A percentile compares a stretch with the other conserved stretches of the same genome.
Evolutionary conservation across 1,139 yeast species (phyloP).

Genomic region (Blastobotrys indianensis): DNA sequence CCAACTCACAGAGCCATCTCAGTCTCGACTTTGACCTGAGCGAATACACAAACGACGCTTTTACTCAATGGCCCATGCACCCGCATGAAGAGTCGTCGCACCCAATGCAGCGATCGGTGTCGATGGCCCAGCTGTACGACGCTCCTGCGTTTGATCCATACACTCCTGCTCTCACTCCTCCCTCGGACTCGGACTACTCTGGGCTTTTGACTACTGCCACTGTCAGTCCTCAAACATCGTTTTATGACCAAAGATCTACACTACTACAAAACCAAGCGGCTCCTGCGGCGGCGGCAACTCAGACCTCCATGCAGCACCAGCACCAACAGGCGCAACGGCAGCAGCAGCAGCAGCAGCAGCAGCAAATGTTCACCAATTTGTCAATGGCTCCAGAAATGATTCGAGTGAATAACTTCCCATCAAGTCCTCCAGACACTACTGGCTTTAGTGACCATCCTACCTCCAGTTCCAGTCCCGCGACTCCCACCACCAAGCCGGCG

Average conservation of each 20-base stretch:
- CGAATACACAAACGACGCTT: no score
- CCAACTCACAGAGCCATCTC: no score
- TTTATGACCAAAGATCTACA: background rate
- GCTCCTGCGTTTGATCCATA: constrained; percentile 1
- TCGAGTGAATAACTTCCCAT: no score
- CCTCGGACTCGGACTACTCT: constrained; percentile 2
- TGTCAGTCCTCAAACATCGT: constrained; percentile 5
- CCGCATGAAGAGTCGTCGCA: no score
- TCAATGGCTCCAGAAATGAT: no score
- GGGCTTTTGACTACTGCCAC: background rate
- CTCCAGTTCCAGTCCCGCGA: background rate
- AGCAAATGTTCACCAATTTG: background rate
- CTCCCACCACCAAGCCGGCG: constrained; percentile 7
- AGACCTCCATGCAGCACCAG: background rate
- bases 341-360: constrained; percentile 3
- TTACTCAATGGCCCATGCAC: no score
- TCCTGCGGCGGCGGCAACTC: background rate
- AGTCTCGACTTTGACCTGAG: no score
- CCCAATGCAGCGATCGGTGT: no score
- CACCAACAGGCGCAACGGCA: constrained; percentile 5
- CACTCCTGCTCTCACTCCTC: constrained; percentile 8
- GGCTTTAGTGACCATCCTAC: no score
- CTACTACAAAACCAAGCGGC: no score
- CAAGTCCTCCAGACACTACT: no score
- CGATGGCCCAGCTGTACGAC: no score